These are phyloP conservation scores for Guadua angustifolia DNA, from an alignment of 176 grass and related monocot genomes.

Conservation along the genomic window DNA sequence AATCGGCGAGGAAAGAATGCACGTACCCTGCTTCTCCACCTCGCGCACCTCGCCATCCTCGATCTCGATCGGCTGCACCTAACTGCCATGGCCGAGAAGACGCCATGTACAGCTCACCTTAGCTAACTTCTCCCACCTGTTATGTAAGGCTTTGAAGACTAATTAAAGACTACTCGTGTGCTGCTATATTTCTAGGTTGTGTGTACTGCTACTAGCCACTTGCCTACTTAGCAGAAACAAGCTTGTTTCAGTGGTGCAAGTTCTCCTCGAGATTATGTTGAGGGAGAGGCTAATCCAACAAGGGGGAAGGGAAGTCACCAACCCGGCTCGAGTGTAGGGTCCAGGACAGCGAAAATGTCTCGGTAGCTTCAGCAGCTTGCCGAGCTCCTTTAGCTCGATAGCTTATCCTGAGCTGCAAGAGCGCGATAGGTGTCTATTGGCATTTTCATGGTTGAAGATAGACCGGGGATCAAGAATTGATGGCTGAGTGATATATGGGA, in stretches of 20 bases:
- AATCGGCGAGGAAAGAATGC: conserved; percentile 22
- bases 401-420: too few relatives aligned
- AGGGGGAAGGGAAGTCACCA: neutral
- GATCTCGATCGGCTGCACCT: neutral
- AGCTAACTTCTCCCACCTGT: neutral
- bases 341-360: conserved; percentile 7
- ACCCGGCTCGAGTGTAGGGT: conserved; percentile 26
- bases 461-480: conserved; percentile 23
- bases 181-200: neutral
- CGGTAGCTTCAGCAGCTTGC: too few relatives aligned
- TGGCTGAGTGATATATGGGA: conserved; percentile 8
- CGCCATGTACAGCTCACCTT: neutral
- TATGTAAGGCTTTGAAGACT: conserved; percentile 32
- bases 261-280: neutral
- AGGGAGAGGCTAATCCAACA: conserved; percentile 6
- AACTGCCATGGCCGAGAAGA: neutral
- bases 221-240: conserved; percentile 6
- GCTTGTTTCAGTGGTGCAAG: neutral
- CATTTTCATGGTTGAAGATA: too few relatives aligned
- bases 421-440: too few relatives aligned
- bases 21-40: conserved; percentile 78
- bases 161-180: neutral
- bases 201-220: neutral
- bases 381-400: too few relatives aligned
- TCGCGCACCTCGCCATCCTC: conserved; percentile 51